Conservation (phyloP, 148 eudicot genomes). For the Chenopodium suecicum region DNA sequence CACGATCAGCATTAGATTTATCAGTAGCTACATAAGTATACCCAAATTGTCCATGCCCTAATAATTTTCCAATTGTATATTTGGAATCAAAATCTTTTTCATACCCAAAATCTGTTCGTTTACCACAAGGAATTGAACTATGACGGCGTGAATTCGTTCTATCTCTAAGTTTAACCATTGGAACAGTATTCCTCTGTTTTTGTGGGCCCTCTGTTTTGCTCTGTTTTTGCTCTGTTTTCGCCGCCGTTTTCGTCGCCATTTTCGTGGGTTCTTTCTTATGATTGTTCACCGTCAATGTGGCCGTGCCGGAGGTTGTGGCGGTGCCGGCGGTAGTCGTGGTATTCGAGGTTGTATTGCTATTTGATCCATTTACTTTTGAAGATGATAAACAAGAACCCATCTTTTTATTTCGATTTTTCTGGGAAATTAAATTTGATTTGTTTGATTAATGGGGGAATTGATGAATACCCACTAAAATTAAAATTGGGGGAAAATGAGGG, state of each 20-base stretch:
- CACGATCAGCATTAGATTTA: constrained; percentile 72
- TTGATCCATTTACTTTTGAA: constrained; percentile 51
- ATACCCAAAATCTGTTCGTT: constrained; percentile 92
- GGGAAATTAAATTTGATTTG: neutral
- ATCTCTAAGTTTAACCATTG: constrained; percentile 10
- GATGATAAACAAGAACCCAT: constrained; percentile 77
- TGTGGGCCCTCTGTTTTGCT: constrained; percentile 12
- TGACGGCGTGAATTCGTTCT: constrained; percentile 31
- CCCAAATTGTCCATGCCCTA: constrained; percentile 99
- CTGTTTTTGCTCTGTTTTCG: constrained; percentile 21
- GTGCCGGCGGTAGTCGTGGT: neutral
- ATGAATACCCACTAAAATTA: neutral
- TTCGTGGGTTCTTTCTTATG: constrained; percentile 10
- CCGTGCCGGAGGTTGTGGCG: neutral
- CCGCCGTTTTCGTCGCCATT: neutral
- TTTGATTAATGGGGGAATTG: neutral
- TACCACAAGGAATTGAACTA: constrained; percentile 60
- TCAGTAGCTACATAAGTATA: constrained; percentile 88
- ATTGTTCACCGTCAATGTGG: constrained; percentile 1
- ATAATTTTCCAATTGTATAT: constrained; percentile 75
- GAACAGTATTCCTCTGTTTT: constrained; percentile 13
- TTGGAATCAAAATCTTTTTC: constrained; percentile 63
- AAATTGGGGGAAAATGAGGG: neutral
- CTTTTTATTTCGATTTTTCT: neutral
- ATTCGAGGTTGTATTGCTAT: constrained; percentile 41